Evolutionary conservation across 306 rosid species (phyloP), one percentile per base, ranked within the genome.

Genomic region (Amphicarpaea edgeworthii): DNA sequence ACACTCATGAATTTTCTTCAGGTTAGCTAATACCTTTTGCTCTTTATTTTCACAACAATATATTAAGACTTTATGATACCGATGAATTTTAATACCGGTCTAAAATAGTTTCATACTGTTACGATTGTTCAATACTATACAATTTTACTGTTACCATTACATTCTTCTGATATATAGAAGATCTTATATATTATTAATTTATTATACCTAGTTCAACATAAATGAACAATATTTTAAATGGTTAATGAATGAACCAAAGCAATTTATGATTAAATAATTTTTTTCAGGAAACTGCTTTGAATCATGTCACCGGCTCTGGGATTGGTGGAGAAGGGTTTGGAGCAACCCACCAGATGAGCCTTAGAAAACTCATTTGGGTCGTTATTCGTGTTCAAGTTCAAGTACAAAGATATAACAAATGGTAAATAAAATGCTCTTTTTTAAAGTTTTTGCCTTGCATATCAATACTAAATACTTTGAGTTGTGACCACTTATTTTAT

Each of bases 291-390:
- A 87, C 98, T 9, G 97, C 97, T 51, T 80, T 92, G 30, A 94
- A 92, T 84, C 97, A 94, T 40, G 97, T 92, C 1, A 86, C 90
- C 2, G 43, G 93, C 77, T 94, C 95, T 5, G 98, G 96, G 73
- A 87, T 94, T 2, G 91, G 93, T 0, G 97, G 98, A 26, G 80
- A 86, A 26, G 98, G 93, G 5, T 94, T 94, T 34, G 97, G 98
- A 17, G 88, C 95, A 1, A 94, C 98, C 0, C 86, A 92, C 0
- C 92, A 94, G 83, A 94, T 94, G 98, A 90, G 93, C 87, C 68
- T 87, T 72, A 78, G 98, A 49, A 88, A 85, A 66, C 95, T 94
- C 47, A 94, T 94, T 24, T 94, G 97, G 97, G 98, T 94, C 1
- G 97, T 92, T 49, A 94, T 97, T 28, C 90, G 96, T 0, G 83